These are phyloP conservation scores for Suillus ampliporus DNA, from an alignment of 768 basidiomycete genomes.

Conservation along the genomic window DNA sequence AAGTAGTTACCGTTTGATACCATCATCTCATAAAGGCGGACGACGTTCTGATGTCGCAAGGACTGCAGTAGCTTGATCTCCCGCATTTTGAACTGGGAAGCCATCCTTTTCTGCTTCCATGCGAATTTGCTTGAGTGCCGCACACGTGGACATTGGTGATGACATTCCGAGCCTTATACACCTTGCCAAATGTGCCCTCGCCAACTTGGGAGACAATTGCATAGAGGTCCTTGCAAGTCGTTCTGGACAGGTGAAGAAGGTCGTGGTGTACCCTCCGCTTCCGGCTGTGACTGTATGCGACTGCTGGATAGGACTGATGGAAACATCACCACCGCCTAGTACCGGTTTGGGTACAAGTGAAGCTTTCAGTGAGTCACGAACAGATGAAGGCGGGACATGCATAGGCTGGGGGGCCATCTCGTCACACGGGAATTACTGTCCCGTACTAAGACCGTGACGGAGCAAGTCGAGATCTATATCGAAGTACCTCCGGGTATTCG, in stretches of 20 bases:
- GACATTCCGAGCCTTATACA: slow-evolving; percentile 92
- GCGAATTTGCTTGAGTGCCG: slow-evolving; percentile 93
- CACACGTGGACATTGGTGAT: slow-evolving; percentile 78
- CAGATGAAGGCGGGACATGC: slow-evolving; percentile 16
- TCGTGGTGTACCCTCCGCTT: slow-evolving; percentile 30
- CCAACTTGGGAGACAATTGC: slow-evolving; percentile 92
- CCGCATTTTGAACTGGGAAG: slow-evolving; percentile 96
- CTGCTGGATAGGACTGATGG: slow-evolving; percentile 25
- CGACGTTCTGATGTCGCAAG: slow-evolving; percentile 86
- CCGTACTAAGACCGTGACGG: slow-evolving; percentile 49
- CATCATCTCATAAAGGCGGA: slow-evolving; percentile 97
- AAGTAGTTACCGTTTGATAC: slow-evolving; percentile 82
- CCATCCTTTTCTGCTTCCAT: slow-evolving; percentile 98
- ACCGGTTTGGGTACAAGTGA: slow-evolving; percentile 31
- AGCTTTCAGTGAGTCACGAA: slow-evolving; percentile 26
- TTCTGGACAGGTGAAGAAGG: slow-evolving; percentile 32
- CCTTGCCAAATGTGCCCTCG: slow-evolving; percentile 98
- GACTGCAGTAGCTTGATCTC: slow-evolving; percentile 98
- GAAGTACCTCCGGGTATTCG: slow-evolving; percentile 71
- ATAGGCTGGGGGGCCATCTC: slow-evolving; percentile 33
- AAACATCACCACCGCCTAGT: slow-evolving; percentile 23
- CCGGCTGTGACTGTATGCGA: slow-evolving; percentile 27
- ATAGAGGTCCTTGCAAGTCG: slow-evolving; percentile 67
- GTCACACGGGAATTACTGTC: slow-evolving; percentile 62
- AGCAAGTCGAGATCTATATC: too few relatives aligned